Percentiles rank a stretch among this genome's conserved stretches.
Evolutionary conservation across 345 rosid genomes (phyloP).

Genomic region (Erysimum cheiranthoides): DNA sequence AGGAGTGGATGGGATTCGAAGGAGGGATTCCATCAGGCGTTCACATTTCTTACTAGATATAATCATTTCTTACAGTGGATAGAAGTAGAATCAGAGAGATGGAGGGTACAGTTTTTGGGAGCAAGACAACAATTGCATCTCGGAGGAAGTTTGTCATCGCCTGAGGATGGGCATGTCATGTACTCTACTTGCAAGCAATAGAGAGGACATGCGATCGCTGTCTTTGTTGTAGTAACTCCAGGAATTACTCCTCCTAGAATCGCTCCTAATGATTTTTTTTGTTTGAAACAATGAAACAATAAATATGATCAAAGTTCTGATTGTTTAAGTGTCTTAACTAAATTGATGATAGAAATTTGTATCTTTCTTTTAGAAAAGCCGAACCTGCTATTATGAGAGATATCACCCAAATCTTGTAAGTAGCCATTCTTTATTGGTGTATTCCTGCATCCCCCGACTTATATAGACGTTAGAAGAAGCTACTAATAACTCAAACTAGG

Average conservation of each 20-base stretch:
- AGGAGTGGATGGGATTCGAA: constrained; percentile 47
- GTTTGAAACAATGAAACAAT: neutral
- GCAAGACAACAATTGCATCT: constrained; percentile 64
- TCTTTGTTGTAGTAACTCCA: neutral
- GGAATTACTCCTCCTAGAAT: constrained; percentile 30
- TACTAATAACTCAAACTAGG: neutral
- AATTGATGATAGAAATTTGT: neutral
- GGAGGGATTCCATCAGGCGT: constrained; percentile 40
- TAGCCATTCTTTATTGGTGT: neutral
- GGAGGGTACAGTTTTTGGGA: constrained; percentile 59
- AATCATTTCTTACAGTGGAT: constrained; percentile 35
- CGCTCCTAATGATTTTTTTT: constrained; percentile 2
- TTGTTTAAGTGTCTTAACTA: neutral
- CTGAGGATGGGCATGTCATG: constrained; percentile 57
- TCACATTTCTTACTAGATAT: constrained; percentile 10
- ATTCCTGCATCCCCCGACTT: neutral
- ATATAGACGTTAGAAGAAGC: neutral
- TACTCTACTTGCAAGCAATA: constrained; percentile 59
- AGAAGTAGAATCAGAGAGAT: constrained; percentile 50
- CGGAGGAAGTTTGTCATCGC: constrained; percentile 46
- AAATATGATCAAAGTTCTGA: neutral
- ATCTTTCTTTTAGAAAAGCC: no score
- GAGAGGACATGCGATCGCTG: constrained; percentile 19
- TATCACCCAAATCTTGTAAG: constrained; percentile 20
- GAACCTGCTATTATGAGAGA: constrained; percentile 18